Base-by-base conservation (phyloP, 2,329 filamentous ascomycete species). In the Curvularia spicifera region DNA sequence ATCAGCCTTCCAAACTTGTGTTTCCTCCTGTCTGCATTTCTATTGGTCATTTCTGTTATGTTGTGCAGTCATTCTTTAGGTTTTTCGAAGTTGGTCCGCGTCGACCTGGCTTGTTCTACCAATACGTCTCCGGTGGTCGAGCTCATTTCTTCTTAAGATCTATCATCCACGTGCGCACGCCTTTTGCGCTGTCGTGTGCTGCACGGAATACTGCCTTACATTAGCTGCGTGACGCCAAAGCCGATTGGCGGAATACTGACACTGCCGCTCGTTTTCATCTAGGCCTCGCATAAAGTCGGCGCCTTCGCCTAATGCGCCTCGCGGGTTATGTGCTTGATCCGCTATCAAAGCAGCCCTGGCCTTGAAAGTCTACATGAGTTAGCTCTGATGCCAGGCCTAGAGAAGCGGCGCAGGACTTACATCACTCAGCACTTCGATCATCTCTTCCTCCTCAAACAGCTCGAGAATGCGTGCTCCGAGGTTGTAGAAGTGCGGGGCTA, bases 371-470 rank as follows among this genome's bases (percentile, higher is more conserved):
- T 89, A 43, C 5, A 10, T 8, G 26, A 5, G 33, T 64, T 18
- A 63, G 58, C 42, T 52, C 22, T 13, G 5, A 10, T 26, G 22
- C 7, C 15, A 28, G 18, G 24, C n/a, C 3, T 12, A 28, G n/a
- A 18, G 20, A 49, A 18, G 46, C 12, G 24, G 10, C 8, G 12
- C 22, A 24, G 22, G 28, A 63, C 73, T 40, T 28, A 81, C 79
- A 51, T 82, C 79, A 43, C 72, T 79, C 49, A 83, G 61, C 13
- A 82, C 87, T 63, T 91, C 87, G 18, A 85, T 83, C 74, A 91
- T 85, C 55, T 92, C 91, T 55, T 97, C 88, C 76, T 97, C 93
- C 57, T 97, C 93, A 61, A 97, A 96, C 0, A 99, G 78, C 58
- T 97, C 93, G 60, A 98, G 82, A 78, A 97, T 93, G 51, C 91